Evolutionary conservation across 495 filamentous ascomycete genomes (phyloP).

Genomic region (Neurospora tetraspora): DNA sequence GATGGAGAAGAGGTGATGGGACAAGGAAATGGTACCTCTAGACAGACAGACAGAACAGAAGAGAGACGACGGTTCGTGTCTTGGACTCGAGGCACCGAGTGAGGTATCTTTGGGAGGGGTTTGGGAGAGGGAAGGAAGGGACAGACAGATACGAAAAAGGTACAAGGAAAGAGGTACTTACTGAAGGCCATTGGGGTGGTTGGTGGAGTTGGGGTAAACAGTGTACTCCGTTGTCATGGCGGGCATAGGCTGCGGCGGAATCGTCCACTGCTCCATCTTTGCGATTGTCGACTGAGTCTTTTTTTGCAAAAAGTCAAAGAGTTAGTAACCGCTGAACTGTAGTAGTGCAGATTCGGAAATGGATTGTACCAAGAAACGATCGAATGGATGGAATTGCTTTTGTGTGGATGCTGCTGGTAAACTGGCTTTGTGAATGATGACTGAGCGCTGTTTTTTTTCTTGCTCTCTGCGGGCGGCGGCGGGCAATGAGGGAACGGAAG

Average conservation of each 20-base stretch:
- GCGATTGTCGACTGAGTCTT: background rate
- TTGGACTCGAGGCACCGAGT: background rate
- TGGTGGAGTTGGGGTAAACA: constrained; percentile 37
- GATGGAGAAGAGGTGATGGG: background rate
- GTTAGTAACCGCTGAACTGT: background rate
- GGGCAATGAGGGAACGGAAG: background rate
- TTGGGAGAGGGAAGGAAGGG: constrained; percentile 1
- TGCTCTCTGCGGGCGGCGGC: background rate
- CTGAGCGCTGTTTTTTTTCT: background rate
- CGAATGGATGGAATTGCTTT: background rate
- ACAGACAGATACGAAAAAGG: constrained; percentile 26
- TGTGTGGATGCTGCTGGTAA: background rate
- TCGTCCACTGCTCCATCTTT: constrained; percentile 43
- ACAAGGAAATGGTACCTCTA: constrained; percentile 2
- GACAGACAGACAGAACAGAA: constrained; percentile 17
- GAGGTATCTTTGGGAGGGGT: no score
- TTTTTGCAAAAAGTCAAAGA: background rate
- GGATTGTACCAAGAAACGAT: background rate
- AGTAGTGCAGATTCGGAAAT: background rate
- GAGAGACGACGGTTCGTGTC: constrained; percentile 2
- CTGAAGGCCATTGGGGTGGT: constrained; percentile 40
- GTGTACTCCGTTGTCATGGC: constrained; percentile 23
- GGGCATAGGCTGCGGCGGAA: constrained; percentile 28
- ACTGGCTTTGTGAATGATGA: background rate
- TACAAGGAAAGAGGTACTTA: constrained; percentile 40